Percentiles rank a stretch among this genome's conserved stretches.
Evolutionary conservation across 495 filamentous ascomycete species (phyloP).

Genomic region (Tuber calosporum): DNA sequence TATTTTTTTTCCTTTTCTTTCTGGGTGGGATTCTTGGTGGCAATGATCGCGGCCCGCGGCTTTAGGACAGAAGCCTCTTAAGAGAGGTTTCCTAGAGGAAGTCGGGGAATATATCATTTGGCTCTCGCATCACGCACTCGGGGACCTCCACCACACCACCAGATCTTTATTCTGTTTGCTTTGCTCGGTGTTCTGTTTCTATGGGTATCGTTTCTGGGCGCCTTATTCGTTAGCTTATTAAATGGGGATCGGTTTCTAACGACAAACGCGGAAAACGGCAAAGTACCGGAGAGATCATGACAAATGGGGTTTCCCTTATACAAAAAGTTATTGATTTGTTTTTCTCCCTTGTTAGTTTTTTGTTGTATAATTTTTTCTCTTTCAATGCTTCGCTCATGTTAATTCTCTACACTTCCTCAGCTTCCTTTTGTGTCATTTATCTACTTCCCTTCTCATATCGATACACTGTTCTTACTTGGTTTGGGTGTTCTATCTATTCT

Average conservation of each 20-base stretch:
- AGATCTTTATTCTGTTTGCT: conserved; percentile 16
- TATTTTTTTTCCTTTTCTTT: conserved; percentile 16
- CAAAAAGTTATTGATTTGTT: conserved; percentile 1
- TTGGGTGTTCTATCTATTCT: conserved; percentile 1
- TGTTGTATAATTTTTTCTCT: neutral
- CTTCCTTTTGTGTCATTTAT: neutral
- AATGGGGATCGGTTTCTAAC: conserved; percentile 1
- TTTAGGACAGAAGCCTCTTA: neutral
- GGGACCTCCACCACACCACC: conserved; percentile 4
- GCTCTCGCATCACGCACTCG: neutral
- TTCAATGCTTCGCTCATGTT: neutral
- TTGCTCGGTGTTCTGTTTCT: conserved; percentile 26
- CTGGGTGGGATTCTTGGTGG: conserved; percentile 21
- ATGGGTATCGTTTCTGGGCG: conserved; percentile 37
- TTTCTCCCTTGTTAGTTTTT: neutral
- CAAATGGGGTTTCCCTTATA: neutral
- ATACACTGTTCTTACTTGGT: neutral
- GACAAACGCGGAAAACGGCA: neutral
- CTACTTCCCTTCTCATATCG: neutral
- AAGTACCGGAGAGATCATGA: neutral
- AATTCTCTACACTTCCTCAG: neutral
- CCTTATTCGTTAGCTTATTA: conserved; percentile 26
- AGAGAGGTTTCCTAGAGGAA: neutral
- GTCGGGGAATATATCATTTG: neutral
- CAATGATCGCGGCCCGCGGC: neutral